These are phyloP conservation scores for Leccinellum albellum DNA, from an alignment of 768 basidiomycete genomes.

Conservation along the genomic window DNA sequence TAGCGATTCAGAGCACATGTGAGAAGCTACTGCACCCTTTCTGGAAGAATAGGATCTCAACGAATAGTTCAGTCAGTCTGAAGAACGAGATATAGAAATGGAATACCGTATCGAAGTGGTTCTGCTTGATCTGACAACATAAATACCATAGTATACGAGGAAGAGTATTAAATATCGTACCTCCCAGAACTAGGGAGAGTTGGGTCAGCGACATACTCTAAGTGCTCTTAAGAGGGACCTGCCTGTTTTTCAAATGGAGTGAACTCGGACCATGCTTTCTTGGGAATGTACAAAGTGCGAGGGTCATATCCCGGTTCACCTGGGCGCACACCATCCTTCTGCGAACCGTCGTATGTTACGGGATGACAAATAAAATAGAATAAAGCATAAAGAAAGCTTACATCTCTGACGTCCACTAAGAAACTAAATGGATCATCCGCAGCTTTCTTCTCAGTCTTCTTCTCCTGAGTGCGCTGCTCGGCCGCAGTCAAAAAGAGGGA, in stretches of 20 bases:
- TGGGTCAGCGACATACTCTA: not conserved
- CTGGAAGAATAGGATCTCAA: slow-evolving; percentile 90
- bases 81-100: slow-evolving; percentile 1
- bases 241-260: slow-evolving; percentile 96
- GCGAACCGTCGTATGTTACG: not conserved
- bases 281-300: slow-evolving; percentile 78
- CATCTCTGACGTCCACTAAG: slow-evolving; percentile 68
- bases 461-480: slow-evolving; percentile 67
- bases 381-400: slow-evolving; percentile 28
- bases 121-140: slow-evolving; percentile 82
- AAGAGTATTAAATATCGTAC: slow-evolving; percentile 33
- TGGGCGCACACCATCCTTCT: slow-evolving; percentile 80
- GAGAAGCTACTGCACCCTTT: slow-evolving; percentile 64
- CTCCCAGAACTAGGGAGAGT: slow-evolving; percentile 63
- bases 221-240: slow-evolving; percentile 6
- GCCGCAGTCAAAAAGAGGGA: slow-evolving; percentile 75
- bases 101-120: slow-evolving; percentile 88
- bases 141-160: slow-evolving; percentile 4
- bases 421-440: slow-evolving; percentile 76
- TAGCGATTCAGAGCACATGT: not conserved
- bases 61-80: slow-evolving; percentile 12
- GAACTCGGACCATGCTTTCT: slow-evolving; percentile 72
- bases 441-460: slow-evolving; percentile 80
- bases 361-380: no score
- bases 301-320: slow-evolving; percentile 89